phyloP scores from a whole-genome alignment of 495 filamentous ascomycete genomes.

The Haplographium delicatum region DNA sequence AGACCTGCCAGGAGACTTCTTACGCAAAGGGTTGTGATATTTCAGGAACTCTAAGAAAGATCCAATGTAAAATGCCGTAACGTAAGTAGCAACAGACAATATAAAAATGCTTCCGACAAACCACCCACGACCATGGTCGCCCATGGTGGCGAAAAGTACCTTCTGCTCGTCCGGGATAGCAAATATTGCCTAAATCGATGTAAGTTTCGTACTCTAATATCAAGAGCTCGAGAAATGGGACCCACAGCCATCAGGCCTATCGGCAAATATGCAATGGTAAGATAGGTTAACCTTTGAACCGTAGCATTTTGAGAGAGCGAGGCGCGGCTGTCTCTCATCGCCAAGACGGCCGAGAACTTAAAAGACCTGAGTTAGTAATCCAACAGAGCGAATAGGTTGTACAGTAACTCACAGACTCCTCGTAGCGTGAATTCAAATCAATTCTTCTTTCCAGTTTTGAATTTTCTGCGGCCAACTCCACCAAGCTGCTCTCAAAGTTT shows the following conservation, averaged over 20 bases:
- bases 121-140: background rate
- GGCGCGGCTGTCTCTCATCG: background rate
- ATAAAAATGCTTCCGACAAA: slow-evolving; percentile 3
- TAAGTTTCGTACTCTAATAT: background rate
- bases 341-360: background rate
- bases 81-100: background rate
- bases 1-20: too few relatives aligned
- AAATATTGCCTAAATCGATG: background rate
- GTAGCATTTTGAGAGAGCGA: background rate
- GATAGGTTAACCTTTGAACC: background rate
- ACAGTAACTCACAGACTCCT: background rate
- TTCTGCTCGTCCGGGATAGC: background rate
- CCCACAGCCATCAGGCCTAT: slow-evolving; percentile 1
- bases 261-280: background rate
- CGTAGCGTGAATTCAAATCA: background rate
- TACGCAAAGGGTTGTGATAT: background rate
- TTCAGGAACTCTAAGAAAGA: background rate
- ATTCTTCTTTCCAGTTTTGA: background rate
- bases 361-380: background rate
- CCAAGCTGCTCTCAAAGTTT: background rate
- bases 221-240: background rate
- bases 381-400: background rate
- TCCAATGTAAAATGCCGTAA: background rate
- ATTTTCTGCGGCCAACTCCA: background rate
- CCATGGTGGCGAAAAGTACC: background rate